Percentiles rank a stretch among this genome's conserved stretches.
Evolutionary conservation across 495 filamentous ascomycete genomes (phyloP).

Genomic region (Penicillium paradoxum): DNA sequence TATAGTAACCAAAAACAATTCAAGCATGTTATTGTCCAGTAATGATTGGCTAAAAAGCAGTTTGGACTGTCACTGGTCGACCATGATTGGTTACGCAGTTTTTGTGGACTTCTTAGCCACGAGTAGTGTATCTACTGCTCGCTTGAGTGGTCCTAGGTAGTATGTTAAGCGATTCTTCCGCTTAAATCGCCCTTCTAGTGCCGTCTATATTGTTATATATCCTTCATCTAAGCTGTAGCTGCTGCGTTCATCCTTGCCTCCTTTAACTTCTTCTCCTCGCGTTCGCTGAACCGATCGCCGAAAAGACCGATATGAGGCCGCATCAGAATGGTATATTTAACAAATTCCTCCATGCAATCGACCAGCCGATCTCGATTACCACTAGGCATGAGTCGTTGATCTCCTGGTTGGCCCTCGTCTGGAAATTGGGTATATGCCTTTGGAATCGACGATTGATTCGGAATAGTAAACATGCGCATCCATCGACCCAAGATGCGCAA

Average conservation of each 20-base stretch:
- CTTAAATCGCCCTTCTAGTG: too few relatives aligned
- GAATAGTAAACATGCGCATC: slow-evolving; percentile 76
- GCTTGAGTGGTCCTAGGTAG: too few relatives aligned
- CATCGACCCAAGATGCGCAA: slow-evolving; percentile 65
- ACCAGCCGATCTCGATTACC: slow-evolving; percentile 62
- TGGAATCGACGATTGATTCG: slow-evolving; percentile 64
- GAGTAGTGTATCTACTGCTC: too few relatives aligned
- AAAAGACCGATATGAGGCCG: slow-evolving; percentile 57
- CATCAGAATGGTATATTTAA: slow-evolving; percentile 68
- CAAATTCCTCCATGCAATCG: slow-evolving; percentile 76
- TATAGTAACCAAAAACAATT: too few relatives aligned
- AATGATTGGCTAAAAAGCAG: too few relatives aligned
- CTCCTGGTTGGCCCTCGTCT: slow-evolving; percentile 47
- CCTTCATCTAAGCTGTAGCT: not conserved
- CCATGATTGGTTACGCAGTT: too few relatives aligned
- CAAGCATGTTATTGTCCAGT: too few relatives aligned
- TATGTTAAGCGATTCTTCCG: too few relatives aligned
- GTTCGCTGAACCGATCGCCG: slow-evolving; percentile 61
- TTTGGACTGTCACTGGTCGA: too few relatives aligned
- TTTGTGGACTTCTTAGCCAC: too few relatives aligned
- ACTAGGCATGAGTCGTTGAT: slow-evolving; percentile 53
- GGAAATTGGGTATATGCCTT: slow-evolving; percentile 62
- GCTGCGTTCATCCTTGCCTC: slow-evolving; percentile 7
- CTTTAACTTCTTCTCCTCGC: slow-evolving; percentile 29
- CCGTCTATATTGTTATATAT: not conserved